Conservation (phyloP, 106 monocot genomes). For the Allium cepa region DNA sequence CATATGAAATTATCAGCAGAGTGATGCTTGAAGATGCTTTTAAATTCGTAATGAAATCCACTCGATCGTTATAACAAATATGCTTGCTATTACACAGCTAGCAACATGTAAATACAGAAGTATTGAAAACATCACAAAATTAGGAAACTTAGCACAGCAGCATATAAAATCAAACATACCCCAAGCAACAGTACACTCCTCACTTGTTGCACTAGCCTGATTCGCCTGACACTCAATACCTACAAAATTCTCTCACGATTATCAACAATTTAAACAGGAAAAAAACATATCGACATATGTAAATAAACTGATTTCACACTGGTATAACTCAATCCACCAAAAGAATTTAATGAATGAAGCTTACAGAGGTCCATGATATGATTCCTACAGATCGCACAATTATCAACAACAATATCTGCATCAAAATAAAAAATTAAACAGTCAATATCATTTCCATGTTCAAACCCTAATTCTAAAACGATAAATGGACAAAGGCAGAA, state of each 20-base stretch:
- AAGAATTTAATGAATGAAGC: not conserved
- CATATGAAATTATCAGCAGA: too few relatives aligned
- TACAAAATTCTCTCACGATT: slow-evolving; percentile 7
- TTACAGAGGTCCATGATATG: slow-evolving; percentile 74
- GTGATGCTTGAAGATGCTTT: not conserved
- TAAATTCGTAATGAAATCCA: not conserved
- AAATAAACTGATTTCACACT: too few relatives aligned
- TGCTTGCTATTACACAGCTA: not conserved
- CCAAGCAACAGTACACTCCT: slow-evolving; percentile 77
- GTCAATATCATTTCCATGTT: not conserved
- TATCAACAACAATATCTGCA: slow-evolving; percentile 70
- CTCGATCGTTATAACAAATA: not conserved
- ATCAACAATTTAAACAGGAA: not conserved
- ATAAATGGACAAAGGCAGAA: too few relatives aligned
- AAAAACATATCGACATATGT: not conserved
- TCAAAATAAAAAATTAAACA: not conserved
- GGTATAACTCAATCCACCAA: not conserved
- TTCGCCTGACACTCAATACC: slow-evolving; percentile 80
- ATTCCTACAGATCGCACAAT: slow-evolving; percentile 60
- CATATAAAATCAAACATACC: slow-evolving; percentile 22
- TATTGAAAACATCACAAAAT: not conserved
- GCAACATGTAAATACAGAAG: not conserved
- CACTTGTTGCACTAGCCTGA: slow-evolving; percentile 65
- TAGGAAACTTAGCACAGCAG: not conserved
- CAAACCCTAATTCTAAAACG: not conserved